Percentiles rank a stretch among this genome's conserved stretches.
Conservation (phyloP, 345 rosid genomes). For the Odontarrhena argentea region DNA sequence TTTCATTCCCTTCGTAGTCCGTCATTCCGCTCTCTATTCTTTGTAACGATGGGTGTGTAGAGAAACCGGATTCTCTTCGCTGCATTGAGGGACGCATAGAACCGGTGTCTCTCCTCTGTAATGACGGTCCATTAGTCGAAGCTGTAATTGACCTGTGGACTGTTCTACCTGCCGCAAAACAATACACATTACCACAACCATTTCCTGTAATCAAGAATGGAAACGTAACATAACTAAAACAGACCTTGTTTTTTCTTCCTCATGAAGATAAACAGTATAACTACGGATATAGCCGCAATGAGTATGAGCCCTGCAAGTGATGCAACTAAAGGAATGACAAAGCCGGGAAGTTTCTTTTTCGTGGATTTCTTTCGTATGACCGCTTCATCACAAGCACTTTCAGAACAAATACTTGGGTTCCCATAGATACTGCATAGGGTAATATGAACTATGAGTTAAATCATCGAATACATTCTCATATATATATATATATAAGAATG, state of each 20-base stretch:
- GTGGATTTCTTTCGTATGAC: not conserved
- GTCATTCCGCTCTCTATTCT: conserved; percentile 42
- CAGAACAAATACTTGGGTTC: conserved; percentile 44
- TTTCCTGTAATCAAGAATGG: not conserved
- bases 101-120: conserved; percentile 38
- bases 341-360: conserved; percentile 36
- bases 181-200: not conserved
- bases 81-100: conserved; percentile 31
- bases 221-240: not conserved
- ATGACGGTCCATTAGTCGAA: conserved; percentile 36
- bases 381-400: conserved; percentile 30
- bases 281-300: conserved; percentile 21
- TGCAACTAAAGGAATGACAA: conserved; percentile 42
- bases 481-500: not conserved
- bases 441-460: conserved; percentile 4
- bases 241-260: conserved; percentile 34
- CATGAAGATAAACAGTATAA: conserved; percentile 18
- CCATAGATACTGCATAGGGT: conserved; percentile 34
- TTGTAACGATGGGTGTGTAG: conserved; percentile 25
- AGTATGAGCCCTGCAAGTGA: conserved; percentile 39
- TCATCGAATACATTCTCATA: not conserved
- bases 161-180: not conserved
- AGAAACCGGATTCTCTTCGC: conserved; percentile 33
- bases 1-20: conserved; percentile 24
- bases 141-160: conserved; percentile 17